Evolutionary conservation across 2,329 filamentous ascomycete genomes (phyloP).

Genomic region (Corinectria fuckeliana): DNA sequence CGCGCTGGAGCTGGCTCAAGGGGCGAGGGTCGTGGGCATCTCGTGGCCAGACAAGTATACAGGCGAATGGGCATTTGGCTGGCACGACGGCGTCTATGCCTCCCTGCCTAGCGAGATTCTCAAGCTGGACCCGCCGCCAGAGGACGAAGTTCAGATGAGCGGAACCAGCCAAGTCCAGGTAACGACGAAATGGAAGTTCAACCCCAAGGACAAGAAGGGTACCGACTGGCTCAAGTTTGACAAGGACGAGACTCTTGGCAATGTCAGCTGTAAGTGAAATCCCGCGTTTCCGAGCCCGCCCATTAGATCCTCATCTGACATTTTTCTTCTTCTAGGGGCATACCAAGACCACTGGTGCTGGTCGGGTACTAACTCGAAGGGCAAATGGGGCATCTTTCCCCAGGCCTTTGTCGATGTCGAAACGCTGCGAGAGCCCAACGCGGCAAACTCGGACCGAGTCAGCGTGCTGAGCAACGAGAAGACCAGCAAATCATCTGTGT

Average conservation of each 20-base stretch:
- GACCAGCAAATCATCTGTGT: constrained; percentile 38
- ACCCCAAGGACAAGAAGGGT: constrained; percentile 50
- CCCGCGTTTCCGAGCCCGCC: not conserved
- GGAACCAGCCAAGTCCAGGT: constrained; percentile 56
- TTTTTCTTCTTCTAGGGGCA: constrained; percentile 46
- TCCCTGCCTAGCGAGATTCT: constrained; percentile 57
- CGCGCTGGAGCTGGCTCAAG: constrained; percentile 55
- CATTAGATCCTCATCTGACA: constrained; percentile 15
- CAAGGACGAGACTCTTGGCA: constrained; percentile 70
- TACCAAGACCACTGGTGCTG: constrained; percentile 62
- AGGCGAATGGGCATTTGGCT: constrained; percentile 64
- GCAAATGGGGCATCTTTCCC: constrained; percentile 61
- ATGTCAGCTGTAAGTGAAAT: constrained; percentile 60
- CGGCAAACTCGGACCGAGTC: constrained; percentile 38
- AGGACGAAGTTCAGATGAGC: constrained; percentile 53
- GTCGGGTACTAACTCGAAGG: constrained; percentile 59
- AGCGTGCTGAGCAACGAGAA: constrained; percentile 44
- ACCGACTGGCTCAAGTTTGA: constrained; percentile 65
- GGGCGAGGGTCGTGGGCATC: constrained; percentile 57
- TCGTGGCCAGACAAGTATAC: constrained; percentile 58
- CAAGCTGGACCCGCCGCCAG: constrained; percentile 55
- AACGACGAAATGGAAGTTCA: constrained; percentile 61
- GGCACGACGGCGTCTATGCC: constrained; percentile 60
- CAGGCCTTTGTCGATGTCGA: constrained; percentile 55
- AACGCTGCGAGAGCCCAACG: constrained; percentile 49